Evolutionary conservation across 495 filamentous ascomycete species (phyloP).

Genomic region (Penicillium ucsense): DNA sequence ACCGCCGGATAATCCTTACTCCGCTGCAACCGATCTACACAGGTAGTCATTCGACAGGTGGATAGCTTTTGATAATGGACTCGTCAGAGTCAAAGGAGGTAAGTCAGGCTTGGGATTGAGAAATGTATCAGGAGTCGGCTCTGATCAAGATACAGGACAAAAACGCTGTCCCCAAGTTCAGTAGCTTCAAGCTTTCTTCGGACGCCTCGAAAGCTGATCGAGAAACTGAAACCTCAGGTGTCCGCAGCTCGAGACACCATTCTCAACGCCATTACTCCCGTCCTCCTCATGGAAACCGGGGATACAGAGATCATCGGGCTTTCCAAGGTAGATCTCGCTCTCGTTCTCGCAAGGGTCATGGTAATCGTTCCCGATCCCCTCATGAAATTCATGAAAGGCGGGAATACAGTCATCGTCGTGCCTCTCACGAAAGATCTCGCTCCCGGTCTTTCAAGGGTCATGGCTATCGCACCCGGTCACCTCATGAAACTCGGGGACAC

Average conservation of each 20-base stretch:
- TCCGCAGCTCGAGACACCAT: constrained; percentile 17
- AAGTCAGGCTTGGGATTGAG: constrained; percentile 1
- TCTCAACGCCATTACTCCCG: constrained; percentile 16
- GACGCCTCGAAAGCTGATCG: constrained; percentile 11
- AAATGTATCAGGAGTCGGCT: too few relatives aligned
- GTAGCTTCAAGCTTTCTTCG: constrained; percentile 53
- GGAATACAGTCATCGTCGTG: too few relatives aligned
- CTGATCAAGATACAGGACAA: constrained; percentile 18
- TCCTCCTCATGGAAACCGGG: not conserved
- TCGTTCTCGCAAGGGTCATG: too few relatives aligned
- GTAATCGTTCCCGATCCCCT: too few relatives aligned
- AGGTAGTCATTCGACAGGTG: constrained; percentile 5
- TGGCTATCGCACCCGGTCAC: too few relatives aligned
- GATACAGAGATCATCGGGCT: too few relatives aligned
- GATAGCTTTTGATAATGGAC: constrained; percentile 25
- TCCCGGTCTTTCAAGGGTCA: too few relatives aligned
- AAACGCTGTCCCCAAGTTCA: constrained; percentile 51
- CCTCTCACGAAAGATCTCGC: too few relatives aligned
- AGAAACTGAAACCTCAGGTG: constrained; percentile 4
- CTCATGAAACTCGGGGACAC: too few relatives aligned
- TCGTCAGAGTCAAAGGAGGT: constrained; percentile 25
- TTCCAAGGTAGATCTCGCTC: too few relatives aligned
- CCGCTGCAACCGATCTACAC: not conserved
- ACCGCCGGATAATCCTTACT: not conserved
- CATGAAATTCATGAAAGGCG: too few relatives aligned